Conservation (phyloP, 73 alveolate genomes). For the Stentor coeruleus region DNA sequence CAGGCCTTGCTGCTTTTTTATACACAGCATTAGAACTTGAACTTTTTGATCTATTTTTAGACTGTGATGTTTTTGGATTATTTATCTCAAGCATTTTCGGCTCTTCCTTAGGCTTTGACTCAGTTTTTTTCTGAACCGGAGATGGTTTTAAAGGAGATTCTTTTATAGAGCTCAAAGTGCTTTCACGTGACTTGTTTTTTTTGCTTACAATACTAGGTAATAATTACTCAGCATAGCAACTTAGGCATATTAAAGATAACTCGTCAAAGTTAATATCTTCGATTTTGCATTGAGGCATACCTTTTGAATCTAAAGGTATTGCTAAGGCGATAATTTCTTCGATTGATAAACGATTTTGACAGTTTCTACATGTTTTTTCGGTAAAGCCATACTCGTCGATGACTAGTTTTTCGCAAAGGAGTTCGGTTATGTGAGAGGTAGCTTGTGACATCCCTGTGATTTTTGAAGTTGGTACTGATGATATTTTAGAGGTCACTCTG, state of each 20-base stretch:
- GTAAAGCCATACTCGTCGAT: constrained; percentile 16
- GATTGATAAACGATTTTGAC: neutral
- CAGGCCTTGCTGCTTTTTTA: too few species aligned
- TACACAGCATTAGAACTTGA: too few species aligned
- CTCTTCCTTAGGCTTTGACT: neutral
- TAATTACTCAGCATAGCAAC: constrained; percentile 1
- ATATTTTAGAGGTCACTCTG: too few species aligned
- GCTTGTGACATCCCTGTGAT: too few species aligned
- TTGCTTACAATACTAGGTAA: constrained; percentile 1
- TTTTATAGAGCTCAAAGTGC: neutral
- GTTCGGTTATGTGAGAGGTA: too few species aligned
- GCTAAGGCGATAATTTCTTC: constrained; percentile 9
- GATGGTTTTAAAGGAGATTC: neutral
- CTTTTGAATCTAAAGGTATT: too few species aligned
- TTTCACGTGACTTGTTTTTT: neutral
- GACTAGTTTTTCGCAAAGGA: too few species aligned
- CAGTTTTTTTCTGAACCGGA: neutral
- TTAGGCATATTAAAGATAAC: neutral
- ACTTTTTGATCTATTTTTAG: too few species aligned
- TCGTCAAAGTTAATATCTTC: too few species aligned
- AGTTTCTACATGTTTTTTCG: neutral
- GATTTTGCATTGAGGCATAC: neutral
- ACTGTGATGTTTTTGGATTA: too few species aligned
- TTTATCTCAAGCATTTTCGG: neutral
- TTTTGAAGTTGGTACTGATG: too few species aligned